Conservation (phyloP, 2,329 filamentous ascomycete genomes). For the Colletotrichum sp. region DNA sequence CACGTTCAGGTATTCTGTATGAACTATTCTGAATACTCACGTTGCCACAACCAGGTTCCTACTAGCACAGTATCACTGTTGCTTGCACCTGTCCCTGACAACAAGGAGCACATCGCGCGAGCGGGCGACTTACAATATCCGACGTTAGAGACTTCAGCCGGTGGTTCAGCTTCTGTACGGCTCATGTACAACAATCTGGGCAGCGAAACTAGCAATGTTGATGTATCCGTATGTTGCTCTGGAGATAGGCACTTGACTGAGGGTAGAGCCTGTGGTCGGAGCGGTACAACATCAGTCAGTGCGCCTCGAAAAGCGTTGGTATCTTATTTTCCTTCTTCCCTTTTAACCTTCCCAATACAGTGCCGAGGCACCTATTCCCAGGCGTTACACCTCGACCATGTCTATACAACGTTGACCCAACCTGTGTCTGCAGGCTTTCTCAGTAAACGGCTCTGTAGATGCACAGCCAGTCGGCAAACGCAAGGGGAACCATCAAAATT, state of each 20-base stretch:
- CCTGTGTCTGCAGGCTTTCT: neutral
- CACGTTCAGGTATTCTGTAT: neutral
- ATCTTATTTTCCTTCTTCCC: conserved; percentile 1
- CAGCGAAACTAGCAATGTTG: neutral
- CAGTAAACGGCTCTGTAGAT: neutral
- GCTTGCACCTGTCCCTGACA: neutral
- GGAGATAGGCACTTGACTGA: neutral
- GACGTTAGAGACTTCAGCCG: neutral
- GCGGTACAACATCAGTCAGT: neutral
- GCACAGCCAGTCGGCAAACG: neutral
- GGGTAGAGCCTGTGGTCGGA: neutral
- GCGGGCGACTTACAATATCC: neutral
- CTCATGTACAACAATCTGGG: neutral
- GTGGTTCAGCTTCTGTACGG: neutral
- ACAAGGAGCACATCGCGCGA: neutral
- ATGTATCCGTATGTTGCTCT: neutral
- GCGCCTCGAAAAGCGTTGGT: neutral
- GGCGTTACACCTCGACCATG: neutral
- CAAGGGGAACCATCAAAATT: neutral
- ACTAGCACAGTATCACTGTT: neutral
- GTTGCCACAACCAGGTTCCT: neutral
- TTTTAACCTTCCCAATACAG: neutral
- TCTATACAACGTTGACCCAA: neutral
- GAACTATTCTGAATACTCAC: neutral
- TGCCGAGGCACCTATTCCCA: neutral